Conservation (phyloP, 768 basidiomycete genomes). For the Russula griseocarnosa region DNA sequence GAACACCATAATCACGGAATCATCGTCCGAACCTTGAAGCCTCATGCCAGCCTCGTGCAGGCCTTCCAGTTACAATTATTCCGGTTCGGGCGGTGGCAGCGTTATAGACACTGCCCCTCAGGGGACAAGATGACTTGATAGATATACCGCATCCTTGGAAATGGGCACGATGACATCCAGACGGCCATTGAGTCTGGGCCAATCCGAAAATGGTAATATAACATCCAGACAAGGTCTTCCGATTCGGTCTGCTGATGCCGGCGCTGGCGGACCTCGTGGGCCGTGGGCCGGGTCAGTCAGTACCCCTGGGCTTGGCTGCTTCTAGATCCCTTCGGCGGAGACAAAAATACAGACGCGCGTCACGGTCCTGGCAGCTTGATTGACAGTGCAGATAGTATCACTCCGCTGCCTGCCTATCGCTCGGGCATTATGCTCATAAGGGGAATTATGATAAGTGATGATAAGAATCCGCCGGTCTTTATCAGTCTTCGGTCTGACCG, state of each 20-base stretch:
- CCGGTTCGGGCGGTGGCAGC: neutral
- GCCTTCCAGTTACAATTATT: neutral
- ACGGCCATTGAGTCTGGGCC: neutral
- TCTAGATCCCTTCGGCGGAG: neutral
- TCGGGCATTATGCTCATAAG: neutral
- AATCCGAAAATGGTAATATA: neutral
- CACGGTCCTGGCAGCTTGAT: neutral
- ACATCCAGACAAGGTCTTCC: neutral
- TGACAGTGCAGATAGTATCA: neutral
- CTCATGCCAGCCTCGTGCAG: constrained; percentile 2
- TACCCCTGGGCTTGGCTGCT: too few species aligned
- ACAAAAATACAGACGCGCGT: neutral
- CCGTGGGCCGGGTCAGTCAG: too few species aligned
- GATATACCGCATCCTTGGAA: neutral
- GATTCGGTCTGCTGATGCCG: neutral
- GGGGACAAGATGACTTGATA: neutral
- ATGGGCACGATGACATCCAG: neutral
- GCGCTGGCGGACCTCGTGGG: too few species aligned
- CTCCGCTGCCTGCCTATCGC: neutral
- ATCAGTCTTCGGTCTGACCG: neutral
- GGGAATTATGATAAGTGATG: neutral
- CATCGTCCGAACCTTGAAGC: neutral
- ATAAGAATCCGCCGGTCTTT: neutral
- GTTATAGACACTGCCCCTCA: neutral
- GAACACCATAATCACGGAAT: neutral